Base-by-base conservation (phyloP, 208 protist genomes). In the Leptomonas pyrrhocoris region DNA sequence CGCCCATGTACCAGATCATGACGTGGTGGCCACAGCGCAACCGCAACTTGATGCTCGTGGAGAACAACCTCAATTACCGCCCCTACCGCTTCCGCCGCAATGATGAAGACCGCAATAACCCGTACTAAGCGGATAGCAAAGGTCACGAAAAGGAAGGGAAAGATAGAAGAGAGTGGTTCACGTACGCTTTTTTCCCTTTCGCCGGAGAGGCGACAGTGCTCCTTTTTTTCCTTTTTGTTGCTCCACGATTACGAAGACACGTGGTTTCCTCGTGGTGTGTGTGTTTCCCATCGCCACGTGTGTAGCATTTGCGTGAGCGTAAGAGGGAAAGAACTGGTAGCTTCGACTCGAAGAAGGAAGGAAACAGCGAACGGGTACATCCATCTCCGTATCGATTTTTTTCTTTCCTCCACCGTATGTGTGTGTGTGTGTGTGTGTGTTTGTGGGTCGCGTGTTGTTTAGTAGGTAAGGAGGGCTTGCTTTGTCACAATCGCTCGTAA, bases 11-110 rank as follows among this genome's bases (percentile, higher is more conserved):
- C 77, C 86, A 93, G 58, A 55, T 89, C 36, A 74, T 81, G 46
- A 91, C 84, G 42, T 94, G 90, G 88, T 94, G 92, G 67, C 80
- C 86, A 21, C 88, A 95, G 76, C 86, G 93, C 56, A 93, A 90
- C 70, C 82, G 93, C 60, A 97, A 97, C 78, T 60, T 97, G n/a
- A 75, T 90, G 50, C 79, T 97, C 16, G 76, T 95, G 40, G 93
- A 97, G 81, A 97, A 97, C 86, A 80, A 94, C 77, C 69, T 97
- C 34, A 97, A 94, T 77, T 97, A 97, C 82, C 80, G 88, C 54
- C 93, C 93, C 31, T 97, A 94, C 79, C 88, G 83, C 59, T 95
- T 74, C 74, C 87, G 93, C 69, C 86, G 90, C 68, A 97, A 97
- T 68, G 90, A 95, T 65, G 89, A 95, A 79, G 89, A 94, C 84